Percentiles rank a stretch among this genome's conserved stretches.
Conservation (phyloP, 257 asterid species). For the Jacaranda mimosifolia region DNA sequence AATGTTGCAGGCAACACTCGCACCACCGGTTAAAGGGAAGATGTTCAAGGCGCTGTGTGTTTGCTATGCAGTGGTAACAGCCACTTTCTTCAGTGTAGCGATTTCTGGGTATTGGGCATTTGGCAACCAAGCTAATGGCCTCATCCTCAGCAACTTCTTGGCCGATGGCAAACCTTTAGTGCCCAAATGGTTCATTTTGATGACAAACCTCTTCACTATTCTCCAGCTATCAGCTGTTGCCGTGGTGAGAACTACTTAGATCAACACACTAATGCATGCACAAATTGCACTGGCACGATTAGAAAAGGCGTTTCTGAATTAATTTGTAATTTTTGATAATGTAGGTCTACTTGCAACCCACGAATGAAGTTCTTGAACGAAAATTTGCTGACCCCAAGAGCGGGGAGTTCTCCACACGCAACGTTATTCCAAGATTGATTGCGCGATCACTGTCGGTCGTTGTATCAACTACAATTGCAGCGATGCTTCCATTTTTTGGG, state of each 20-base stretch:
- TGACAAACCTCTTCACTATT: constrained; percentile 75
- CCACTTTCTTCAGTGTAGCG: constrained; percentile 81
- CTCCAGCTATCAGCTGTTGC: constrained; percentile 93
- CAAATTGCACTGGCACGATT: no score
- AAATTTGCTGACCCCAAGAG: constrained; percentile 68
- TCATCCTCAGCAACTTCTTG: constrained; percentile 73
- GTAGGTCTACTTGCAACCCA: constrained; percentile 92
- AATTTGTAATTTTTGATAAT: not conserved
- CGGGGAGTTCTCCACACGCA: constrained; percentile 69
- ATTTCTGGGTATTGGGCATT: constrained; percentile 96
- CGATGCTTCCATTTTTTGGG: constrained; percentile 93
- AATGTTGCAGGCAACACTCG: constrained; percentile 72
- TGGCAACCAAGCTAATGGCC: constrained; percentile 69
- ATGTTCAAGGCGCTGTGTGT: constrained; percentile 89
- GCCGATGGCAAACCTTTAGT: constrained; percentile 59
- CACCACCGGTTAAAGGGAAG: constrained; percentile 92
- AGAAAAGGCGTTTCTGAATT: no score
- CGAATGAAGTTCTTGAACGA: constrained; percentile 82
- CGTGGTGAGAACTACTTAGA: constrained; percentile 54
- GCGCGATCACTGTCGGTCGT: constrained; percentile 70
- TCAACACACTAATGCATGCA: no score
- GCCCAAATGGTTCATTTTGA: constrained; percentile 76
- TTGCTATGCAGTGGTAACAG: constrained; percentile 65
- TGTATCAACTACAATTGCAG: constrained; percentile 71
- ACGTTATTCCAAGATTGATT: constrained; percentile 72